A percentile compares a stretch with the other conserved stretches of the same genome.
Evolutionary conservation across 257 asterid genomes (phyloP).

Genomic region (Anisodus acutangulus): DNA sequence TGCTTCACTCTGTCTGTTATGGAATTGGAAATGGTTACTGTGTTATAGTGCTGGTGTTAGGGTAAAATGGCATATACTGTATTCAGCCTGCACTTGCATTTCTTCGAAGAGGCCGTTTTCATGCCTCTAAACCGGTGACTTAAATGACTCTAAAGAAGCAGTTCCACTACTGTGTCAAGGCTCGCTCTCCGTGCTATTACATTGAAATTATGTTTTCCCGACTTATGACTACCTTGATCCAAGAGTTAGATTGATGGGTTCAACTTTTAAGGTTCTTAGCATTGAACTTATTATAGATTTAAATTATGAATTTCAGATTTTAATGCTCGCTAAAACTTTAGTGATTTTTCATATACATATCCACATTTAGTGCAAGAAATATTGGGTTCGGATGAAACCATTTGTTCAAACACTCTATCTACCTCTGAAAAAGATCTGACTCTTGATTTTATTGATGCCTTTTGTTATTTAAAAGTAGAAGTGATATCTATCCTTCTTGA

Average conservation of each 20-base stretch:
- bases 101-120: not conserved
- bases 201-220: not conserved
- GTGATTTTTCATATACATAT: not conserved
- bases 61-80: not conserved
- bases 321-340: not conserved
- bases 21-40: not conserved
- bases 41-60: not conserved
- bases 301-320: not conserved
- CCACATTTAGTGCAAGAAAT: not conserved
- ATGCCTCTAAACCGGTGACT: not conserved
- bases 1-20: not conserved
- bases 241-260: not conserved
- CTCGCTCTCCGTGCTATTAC: not conserved
- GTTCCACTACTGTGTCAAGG: not conserved
- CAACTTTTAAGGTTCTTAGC: not conserved
- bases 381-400: not conserved
- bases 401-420: not conserved
- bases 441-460: not conserved
- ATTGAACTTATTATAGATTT: not conserved
- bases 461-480: not conserved
- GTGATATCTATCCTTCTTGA: not conserved
- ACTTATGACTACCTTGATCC: not conserved
- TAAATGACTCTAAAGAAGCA: not conserved
- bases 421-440: not conserved
- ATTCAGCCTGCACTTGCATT: not conserved